These are phyloP conservation scores for Dispira simplex DNA, from an alignment of 192 early-diverging fungal species.

Conservation along the genomic window DNA sequence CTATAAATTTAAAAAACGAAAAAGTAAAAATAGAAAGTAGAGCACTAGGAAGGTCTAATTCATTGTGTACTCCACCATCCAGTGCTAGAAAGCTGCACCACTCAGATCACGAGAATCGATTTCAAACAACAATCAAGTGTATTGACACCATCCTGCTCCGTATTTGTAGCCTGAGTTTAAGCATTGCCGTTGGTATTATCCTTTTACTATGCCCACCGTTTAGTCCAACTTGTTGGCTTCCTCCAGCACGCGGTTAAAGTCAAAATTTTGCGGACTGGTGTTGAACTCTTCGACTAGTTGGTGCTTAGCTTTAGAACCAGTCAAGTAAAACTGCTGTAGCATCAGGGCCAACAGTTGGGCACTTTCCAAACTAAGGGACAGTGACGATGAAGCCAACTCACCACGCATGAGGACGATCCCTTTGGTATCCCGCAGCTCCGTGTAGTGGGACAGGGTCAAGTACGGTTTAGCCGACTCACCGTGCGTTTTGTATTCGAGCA, in stretches of 20 bases:
- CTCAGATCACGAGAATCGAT: too few relatives aligned
- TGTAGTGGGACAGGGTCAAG: conserved; percentile 77
- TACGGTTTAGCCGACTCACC: conserved; percentile 57
- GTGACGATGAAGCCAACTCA: conserved; percentile 37
- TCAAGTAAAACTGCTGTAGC: conserved; percentile 81
- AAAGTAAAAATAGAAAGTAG: too few relatives aligned
- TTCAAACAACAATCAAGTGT: too few relatives aligned
- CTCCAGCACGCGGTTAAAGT: conserved; percentile 43
- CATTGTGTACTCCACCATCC: too few relatives aligned
- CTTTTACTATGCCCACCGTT: neutral
- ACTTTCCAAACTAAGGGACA: conserved; percentile 38
- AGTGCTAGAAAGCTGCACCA: too few relatives aligned
- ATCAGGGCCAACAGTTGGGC: conserved; percentile 66
- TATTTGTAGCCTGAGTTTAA: too few relatives aligned
- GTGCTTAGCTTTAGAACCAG: conserved; percentile 44
- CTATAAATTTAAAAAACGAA: too few relatives aligned
- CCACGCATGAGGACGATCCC: conserved; percentile 86
- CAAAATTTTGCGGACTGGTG: conserved; percentile 55
- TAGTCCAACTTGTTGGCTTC: conserved; percentile 26
- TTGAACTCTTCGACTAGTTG: conserved; percentile 65
- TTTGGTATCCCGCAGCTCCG: conserved; percentile 62
- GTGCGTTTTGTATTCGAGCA: conserved; percentile 82
- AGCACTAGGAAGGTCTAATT: too few relatives aligned
- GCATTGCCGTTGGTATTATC: too few relatives aligned
- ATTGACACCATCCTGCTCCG: too few relatives aligned